Evolutionary conservation across 192 early-diverging fungal species (phyloP).

Genomic region (Lobosporangium transversale): DNA sequence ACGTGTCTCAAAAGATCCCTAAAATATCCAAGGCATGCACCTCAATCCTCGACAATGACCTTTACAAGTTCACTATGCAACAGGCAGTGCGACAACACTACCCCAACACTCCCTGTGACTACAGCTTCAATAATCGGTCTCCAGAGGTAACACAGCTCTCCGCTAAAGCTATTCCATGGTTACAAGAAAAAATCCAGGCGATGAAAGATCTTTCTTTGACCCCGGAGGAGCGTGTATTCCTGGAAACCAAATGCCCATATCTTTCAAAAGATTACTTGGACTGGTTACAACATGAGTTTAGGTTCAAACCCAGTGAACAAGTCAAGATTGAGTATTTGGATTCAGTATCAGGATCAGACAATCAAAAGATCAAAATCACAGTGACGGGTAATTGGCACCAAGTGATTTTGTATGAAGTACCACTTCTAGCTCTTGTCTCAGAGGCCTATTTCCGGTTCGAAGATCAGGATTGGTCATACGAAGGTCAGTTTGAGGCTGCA

Average conservation of each 20-base stretch:
- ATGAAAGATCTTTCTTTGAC: conserved; percentile 58
- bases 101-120: conserved; percentile 64
- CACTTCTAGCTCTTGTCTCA: conserved; percentile 72
- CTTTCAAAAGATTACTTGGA: conserved; percentile 65
- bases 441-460: conserved; percentile 75
- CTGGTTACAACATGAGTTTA: conserved; percentile 65
- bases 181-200: conserved; percentile 45
- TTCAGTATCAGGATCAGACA: conserved; percentile 1
- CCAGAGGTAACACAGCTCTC: conserved; percentile 19
- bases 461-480: conserved; percentile 75
- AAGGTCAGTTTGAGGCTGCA: conserved; percentile 66
- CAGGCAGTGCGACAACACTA: conserved; percentile 79
- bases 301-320: conserved; percentile 64
- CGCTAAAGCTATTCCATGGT: conserved; percentile 22
- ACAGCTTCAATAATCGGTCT: conserved; percentile 75
- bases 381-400: conserved; percentile 74
- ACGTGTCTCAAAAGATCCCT: not conserved
- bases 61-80: conserved; percentile 89
- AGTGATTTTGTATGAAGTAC: conserved; percentile 82
- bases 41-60: conserved; percentile 84
- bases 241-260: conserved; percentile 61
- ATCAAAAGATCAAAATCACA: conserved; percentile 50
- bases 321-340: conserved; percentile 40
- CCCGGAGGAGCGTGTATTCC: conserved; percentile 52
- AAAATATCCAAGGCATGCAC: conserved; percentile 21